phyloP scores from a whole-genome alignment of 2,329 filamentous ascomycete genomes.

The Venturia effusa region DNA sequence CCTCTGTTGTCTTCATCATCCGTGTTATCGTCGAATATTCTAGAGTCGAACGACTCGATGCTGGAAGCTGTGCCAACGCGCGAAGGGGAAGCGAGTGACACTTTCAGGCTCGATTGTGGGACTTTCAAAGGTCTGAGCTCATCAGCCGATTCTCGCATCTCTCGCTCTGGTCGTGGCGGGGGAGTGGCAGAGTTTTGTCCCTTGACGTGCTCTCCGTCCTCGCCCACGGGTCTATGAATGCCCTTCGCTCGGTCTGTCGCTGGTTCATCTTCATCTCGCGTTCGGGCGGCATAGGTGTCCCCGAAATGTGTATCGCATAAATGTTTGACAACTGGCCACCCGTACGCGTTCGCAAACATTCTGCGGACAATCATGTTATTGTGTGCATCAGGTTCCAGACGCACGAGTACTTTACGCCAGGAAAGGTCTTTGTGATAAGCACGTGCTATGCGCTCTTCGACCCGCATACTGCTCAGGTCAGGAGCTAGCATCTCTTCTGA shows the following conservation, averaged over 20 bases:
- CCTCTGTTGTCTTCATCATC: conserved; percentile 7
- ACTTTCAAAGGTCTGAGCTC: conserved; percentile 23
- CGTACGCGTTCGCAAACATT: conserved; percentile 94
- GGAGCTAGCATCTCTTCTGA: background rate
- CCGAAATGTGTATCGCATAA: conserved; percentile 90
- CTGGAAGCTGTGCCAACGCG: background rate
- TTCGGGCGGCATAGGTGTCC: conserved; percentile 55
- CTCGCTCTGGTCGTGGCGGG: conserved; percentile 19
- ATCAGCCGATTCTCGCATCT: conserved; percentile 36
- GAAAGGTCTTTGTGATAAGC: conserved; percentile 86
- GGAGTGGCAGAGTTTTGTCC: conserved; percentile 19
- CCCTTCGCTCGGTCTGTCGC: conserved; percentile 59
- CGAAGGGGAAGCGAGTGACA: background rate
- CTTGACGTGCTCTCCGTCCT: conserved; percentile 56
- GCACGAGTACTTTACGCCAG: conserved; percentile 94
- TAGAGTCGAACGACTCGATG: background rate
- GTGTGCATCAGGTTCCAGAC: conserved; percentile 91
- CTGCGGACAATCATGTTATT: conserved; percentile 96
- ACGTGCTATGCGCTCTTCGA: conserved; percentile 95
- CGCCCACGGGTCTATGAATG: conserved; percentile 43
- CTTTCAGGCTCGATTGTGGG: background rate
- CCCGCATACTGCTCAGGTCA: conserved; percentile 52
- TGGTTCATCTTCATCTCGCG: conserved; percentile 55
- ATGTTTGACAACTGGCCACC: conserved; percentile 95
- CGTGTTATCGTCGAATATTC: conserved; percentile 4